Percentiles rank a stretch among this genome's conserved stretches.
phyloP scores from a whole-genome alignment of 2,329 filamentous ascomycete species.

The Penicillium sp. region DNA sequence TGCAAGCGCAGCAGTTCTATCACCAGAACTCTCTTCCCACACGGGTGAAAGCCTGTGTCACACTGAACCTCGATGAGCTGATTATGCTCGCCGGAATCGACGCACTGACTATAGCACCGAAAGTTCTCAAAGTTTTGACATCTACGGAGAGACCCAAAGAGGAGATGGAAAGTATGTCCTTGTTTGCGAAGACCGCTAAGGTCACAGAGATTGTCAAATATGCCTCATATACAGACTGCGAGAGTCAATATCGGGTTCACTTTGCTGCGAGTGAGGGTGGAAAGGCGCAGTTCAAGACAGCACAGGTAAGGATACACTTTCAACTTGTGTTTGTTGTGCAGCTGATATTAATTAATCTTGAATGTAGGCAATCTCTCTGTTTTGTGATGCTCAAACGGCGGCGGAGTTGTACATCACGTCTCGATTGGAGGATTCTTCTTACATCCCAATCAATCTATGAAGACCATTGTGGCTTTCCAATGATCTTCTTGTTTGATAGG shows the following conservation, averaged over 20 bases:
- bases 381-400: neutral
- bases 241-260: neutral
- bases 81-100: neutral
- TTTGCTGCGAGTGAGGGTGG: neutral
- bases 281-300: neutral
- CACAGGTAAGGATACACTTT: neutral
- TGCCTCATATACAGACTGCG: neutral
- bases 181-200: neutral
- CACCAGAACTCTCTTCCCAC: neutral
- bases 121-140: neutral
- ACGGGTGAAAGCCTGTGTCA: neutral
- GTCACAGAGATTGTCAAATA: neutral
- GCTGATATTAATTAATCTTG: neutral
- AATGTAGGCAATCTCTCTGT: neutral
- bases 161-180: neutral
- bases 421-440: neutral
- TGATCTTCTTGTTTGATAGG: neutral
- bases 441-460: neutral
- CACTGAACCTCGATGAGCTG: neutral
- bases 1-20: neutral
- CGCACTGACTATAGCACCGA: neutral
- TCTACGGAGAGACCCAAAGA: neutral
- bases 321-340: neutral
- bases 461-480: too few species aligned
- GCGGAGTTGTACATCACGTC: neutral